Percentiles rank a stretch among this genome's conserved stretches.
Conservation (phyloP, 2,329 filamentous ascomycete species). For the Fusarium sp. region DNA sequence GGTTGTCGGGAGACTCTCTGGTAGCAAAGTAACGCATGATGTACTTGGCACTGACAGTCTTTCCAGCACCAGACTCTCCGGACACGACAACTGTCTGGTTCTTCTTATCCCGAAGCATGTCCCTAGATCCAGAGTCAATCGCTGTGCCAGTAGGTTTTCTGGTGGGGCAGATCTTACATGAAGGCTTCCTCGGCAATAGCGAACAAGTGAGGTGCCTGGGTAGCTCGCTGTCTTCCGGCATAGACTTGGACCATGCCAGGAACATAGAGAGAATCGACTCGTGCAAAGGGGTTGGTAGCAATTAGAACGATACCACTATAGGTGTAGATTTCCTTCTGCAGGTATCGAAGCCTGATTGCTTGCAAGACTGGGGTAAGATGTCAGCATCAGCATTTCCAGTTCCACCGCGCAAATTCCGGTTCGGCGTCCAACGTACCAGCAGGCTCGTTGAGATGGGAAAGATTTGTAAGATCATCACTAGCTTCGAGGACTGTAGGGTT, state of each 20-base stretch:
- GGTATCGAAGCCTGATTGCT: conserved; percentile 95
- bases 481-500: conserved; percentile 98
- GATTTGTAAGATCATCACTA: conserved; percentile 95
- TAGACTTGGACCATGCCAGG: conserved; percentile 99
- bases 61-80: conserved; percentile 96
- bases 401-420: neutral
- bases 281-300: conserved; percentile 96
- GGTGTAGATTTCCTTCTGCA: conserved; percentile 99
- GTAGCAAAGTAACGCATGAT: conserved; percentile 99
- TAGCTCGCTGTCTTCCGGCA: conserved; percentile 93
- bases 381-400: conserved; percentile 35
- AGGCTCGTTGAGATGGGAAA: conserved; percentile 98
- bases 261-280: conserved; percentile 97
- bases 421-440: conserved; percentile 69
- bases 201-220: conserved; percentile 96
- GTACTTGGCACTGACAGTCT: conserved; percentile 99
- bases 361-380: conserved; percentile 74
- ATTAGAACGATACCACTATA: conserved; percentile 99
- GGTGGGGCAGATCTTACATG: conserved; percentile 64
- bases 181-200: conserved; percentile 99
- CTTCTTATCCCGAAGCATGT: conserved; percentile 94
- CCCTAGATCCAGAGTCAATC: conserved; percentile 64
- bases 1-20: conserved; percentile 89
- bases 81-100: conserved; percentile 99
- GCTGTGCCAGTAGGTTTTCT: neutral